Evolutionary conservation across 805 yeast species (phyloP), one percentile per base, ranked within the genome.

Genomic region (Ogataea ganodermae): DNA sequence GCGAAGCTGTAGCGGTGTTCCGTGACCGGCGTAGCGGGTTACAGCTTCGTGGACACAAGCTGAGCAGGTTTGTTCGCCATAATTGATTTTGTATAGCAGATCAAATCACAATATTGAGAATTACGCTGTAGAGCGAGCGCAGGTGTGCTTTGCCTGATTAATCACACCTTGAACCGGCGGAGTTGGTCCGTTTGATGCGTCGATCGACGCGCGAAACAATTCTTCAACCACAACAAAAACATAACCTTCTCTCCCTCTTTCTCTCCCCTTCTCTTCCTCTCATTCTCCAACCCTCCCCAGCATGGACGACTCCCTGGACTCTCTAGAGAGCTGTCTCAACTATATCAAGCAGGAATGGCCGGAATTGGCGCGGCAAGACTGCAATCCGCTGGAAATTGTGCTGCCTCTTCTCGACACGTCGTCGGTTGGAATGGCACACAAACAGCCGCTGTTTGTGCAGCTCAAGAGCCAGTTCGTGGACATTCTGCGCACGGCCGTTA

Each of bases 371-470:
- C 69, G 70, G 1, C 74, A 73, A 7, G 75, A 80, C 42, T 80
- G 89, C 45, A 90, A 89, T 61, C 96, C 96, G 1, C 74, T 94
- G 38, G 97, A 89, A 57, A 72, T 84, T 44, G 97, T 97, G 0
- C 72, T 92, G 32, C 82, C 91, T 1, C 72, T 94, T 48, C 71
- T 90, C 58, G 97, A 92, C 65, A 84, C 83, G 57, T 82, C 96
- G 2, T 86, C 96, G 0, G 94, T 90, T n/a, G 98, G 98, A 0
- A 69, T 88, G 58, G 96, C 96, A 0, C 84, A 83, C 58, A 79
- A 84, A 50, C 74, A 75, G 48, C 74, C 74, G 1, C 90, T 88
- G 51, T 92, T 92, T 56, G 71, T 75, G 35, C 75, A 76, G 40
- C 66, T 89, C 37, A 80, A 84, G 51, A 69, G 71, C 20, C 71